Evolutionary conservation across 306 rosid genomes (phyloP).

Genomic region (Quercus robur): DNA sequence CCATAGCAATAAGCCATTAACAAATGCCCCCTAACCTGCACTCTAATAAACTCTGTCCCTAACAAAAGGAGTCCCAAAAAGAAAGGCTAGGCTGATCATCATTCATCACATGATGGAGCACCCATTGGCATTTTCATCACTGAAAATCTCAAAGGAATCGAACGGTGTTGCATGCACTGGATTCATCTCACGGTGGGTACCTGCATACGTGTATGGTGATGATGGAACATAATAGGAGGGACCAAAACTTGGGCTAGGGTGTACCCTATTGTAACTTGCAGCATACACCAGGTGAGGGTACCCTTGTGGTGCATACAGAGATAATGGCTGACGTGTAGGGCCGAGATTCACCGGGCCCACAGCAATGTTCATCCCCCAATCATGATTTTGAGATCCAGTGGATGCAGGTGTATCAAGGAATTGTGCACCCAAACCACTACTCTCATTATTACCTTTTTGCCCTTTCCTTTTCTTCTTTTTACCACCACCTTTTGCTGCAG

Average conservation of each 20-base stretch:
- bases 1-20: not conserved
- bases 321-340: conserved; percentile 41
- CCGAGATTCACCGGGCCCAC: conserved; percentile 28
- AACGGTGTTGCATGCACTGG: conserved; percentile 33
- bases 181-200: conserved; percentile 23
- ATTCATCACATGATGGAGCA: conserved; percentile 63
- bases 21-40: not conserved
- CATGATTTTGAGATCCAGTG: conserved; percentile 36
- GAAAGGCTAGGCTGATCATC: not conserved
- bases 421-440: conserved; percentile 11
- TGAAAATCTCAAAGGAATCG: conserved; percentile 57
- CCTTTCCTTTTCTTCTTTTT: conserved; percentile 56
- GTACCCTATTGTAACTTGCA: conserved; percentile 31
- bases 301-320: conserved; percentile 25
- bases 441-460: conserved; percentile 23
- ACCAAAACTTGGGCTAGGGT: conserved; percentile 38
- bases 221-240: conserved; percentile 37
- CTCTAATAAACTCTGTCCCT: not conserved
- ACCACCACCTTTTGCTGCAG: conserved; percentile 27
- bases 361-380: conserved; percentile 17
- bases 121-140: conserved; percentile 82
- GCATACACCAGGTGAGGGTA: conserved; percentile 29
- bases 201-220: conserved; percentile 37
- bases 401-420: conserved; percentile 26
- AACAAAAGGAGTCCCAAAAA: not conserved